phyloP scores from a whole-genome alignment of 495 filamentous ascomycete genomes.

The Hypoxylon fuscum region DNA sequence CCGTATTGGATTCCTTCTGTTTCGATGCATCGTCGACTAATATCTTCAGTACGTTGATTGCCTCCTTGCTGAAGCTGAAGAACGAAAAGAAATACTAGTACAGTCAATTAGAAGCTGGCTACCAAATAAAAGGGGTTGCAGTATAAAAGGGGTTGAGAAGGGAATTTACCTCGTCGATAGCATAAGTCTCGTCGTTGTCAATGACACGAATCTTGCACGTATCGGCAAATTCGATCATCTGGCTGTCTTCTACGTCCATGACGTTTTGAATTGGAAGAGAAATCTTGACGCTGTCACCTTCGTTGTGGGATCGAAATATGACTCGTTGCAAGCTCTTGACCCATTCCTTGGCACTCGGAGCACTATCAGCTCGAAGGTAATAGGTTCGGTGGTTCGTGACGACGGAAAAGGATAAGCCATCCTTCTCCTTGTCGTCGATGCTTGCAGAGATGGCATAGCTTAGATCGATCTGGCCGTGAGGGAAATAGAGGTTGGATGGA shows the following conservation, averaged over 20 bases:
- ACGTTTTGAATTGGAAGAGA: constrained; percentile 88
- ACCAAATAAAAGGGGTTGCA: neutral
- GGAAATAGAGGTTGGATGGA: constrained; percentile 88
- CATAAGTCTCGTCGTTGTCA: constrained; percentile 91
- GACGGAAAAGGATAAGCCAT: constrained; percentile 78
- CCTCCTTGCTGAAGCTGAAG: constrained; percentile 87
- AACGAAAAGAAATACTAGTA: constrained; percentile 95
- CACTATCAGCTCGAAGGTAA: constrained; percentile 89
- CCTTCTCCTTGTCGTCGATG: constrained; percentile 77
- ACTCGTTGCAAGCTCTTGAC: constrained; percentile 93
- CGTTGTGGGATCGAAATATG: constrained; percentile 95
- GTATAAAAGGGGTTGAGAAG: neutral
- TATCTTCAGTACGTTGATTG: constrained; percentile 78
- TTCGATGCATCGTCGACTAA: constrained; percentile 73
- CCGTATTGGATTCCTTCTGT: constrained; percentile 45
- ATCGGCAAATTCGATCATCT: constrained; percentile 90
- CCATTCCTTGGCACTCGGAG: constrained; percentile 93
- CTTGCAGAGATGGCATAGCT: constrained; percentile 89
- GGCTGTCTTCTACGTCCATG: constrained; percentile 90
- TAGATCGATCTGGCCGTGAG: constrained; percentile 89
- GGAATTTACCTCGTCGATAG: constrained; percentile 83
- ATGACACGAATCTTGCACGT: constrained; percentile 94
- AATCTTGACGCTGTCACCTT: constrained; percentile 97
- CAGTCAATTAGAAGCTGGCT: constrained; percentile 33
- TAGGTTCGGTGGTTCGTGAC: constrained; percentile 85